A percentile compares a stretch with the other conserved stretches of the same genome.
Conservation (phyloP, 768 basidiomycete species). For the Collybiopsis confluens region DNA sequence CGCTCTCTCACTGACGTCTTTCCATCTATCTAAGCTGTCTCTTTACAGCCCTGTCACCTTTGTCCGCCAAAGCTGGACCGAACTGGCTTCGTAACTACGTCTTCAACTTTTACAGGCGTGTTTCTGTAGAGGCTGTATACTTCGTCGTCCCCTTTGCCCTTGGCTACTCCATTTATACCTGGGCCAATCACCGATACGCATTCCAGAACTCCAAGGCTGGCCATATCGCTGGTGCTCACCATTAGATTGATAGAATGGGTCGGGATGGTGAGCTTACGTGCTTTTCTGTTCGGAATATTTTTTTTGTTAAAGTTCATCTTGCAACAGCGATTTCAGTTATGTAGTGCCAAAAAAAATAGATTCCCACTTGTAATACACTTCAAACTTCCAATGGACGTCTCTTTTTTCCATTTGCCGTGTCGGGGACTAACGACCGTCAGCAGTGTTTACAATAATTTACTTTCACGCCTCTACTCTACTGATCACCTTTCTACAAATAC, state of each 20-base stretch:
- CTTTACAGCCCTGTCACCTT: conserved; percentile 72
- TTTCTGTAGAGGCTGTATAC: conserved; percentile 72
- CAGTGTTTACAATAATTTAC: too few relatives aligned
- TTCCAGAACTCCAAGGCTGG: conserved; percentile 82
- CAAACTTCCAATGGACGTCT: neutral
- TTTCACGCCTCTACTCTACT: too few relatives aligned
- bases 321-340: too few relatives aligned
- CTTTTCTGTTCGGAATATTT: neutral
- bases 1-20: conserved; percentile 26
- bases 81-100: conserved; percentile 70
- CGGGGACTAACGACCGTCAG: too few relatives aligned
- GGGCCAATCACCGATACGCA: conserved; percentile 66
- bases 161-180: conserved; percentile 74
- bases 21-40: neutral
- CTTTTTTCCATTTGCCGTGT: neutral
- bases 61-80: conserved; percentile 69
- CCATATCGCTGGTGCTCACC: conserved; percentile 49
- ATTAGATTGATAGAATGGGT: conserved; percentile 9
- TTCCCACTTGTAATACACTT: too few relatives aligned
- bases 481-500: too few relatives aligned
- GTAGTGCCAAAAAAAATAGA: too few relatives aligned
- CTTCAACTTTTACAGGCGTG: conserved; percentile 82
- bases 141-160: conserved; percentile 69
- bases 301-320: too few relatives aligned
- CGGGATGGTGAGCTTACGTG: neutral